phyloP scores from a whole-genome alignment of 371 early-diverging fungal genomes.

The Encephalitozoon intestinalis region DNA sequence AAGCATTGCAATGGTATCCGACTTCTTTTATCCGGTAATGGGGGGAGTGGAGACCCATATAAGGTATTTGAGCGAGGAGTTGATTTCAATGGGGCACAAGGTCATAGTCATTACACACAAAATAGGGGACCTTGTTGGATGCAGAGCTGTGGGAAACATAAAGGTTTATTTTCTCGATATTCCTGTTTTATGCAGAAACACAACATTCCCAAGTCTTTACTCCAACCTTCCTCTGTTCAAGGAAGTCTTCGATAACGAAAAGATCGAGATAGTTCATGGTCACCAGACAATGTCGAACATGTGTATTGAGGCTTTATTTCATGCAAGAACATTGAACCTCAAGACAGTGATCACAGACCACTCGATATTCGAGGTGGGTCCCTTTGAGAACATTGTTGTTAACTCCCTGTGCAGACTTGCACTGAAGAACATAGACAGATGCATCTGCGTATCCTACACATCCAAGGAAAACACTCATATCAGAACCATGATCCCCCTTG shows the following conservation, averaged over 20 bases:
- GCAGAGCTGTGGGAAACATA: constrained; percentile 56
- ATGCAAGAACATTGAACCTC: constrained; percentile 84
- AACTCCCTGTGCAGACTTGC: constrained; percentile 86
- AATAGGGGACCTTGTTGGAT: constrained; percentile 52
- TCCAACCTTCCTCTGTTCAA: constrained; percentile 78
- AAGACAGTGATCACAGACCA: constrained; percentile 93
- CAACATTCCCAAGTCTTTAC: constrained; percentile 82
- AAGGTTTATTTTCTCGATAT: constrained; percentile 89
- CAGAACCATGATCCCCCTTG: constrained; percentile 75
- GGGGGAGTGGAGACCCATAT: constrained; percentile 97
- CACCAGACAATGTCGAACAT: constrained; percentile 87
- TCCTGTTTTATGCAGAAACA: constrained; percentile 72
- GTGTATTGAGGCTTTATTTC: constrained; percentile 85
- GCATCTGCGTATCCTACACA: constrained; percentile 93
- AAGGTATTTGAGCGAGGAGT: constrained; percentile 74
- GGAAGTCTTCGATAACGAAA: constrained; percentile 76
- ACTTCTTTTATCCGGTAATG: constrained; percentile 91
- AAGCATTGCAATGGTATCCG: constrained; percentile 63
- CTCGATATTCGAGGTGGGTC: constrained; percentile 88
- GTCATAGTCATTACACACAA: constrained; percentile 62
- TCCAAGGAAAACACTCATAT: constrained; percentile 92
- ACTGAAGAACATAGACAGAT: constrained; percentile 80
- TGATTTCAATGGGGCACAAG: constrained; percentile 81
- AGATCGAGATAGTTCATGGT: constrained; percentile 87
- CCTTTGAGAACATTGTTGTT: constrained; percentile 77